Evolutionary conservation across 2,329 filamentous ascomycete species (phyloP), one percentile per base, ranked within the genome.

Genomic region (Nannizzia gypsea): DNA sequence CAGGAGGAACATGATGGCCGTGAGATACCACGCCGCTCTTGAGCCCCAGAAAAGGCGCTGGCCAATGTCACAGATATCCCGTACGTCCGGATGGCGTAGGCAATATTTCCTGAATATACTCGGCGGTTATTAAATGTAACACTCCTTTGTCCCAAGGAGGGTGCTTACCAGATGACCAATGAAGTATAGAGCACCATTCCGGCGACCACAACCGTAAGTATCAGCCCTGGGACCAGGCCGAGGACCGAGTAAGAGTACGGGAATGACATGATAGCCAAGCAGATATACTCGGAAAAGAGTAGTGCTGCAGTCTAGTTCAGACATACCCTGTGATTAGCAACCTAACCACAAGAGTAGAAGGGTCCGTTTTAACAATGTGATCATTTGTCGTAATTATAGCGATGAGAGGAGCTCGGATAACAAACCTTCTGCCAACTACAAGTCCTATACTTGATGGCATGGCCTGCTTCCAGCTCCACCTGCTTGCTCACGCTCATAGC

Each of bases 271-370:
- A 96, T 96, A 22, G 82, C 82, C 74, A 96, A 76, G 71, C 90
- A 95, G 62, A 96, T 96, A 72, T 96, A 96, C 77, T 96, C 91
- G 57, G 89, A 93, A 75, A 96, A 96, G 57, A 96, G 83, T 66
- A 96, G 73, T 1, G 87, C 90, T 0, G 91, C 90, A 58, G 91
- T 96, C 87, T 62, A 57, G 5, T 24, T 17, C 28, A 22, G 36
- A 31, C 2, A 15, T 13, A 31, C 11, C 6, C 26, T 22, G 26
- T 28, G 22, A 52, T 52, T 52, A 52, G 48, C 48, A 26, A 6
- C 13, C 48, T 52, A 20, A 46, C 42, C 48, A 28, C 26, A 52
- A n/a, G 24, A n/a, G 26, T 31, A n/a, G n/a, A 52, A 52, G 48
- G 6, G 5, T 11, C 6, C 6, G 9, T 11, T 9, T 46, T 11